Conservation (phyloP, 768 basidiomycete species). For the Podaxis sp. region DNA sequence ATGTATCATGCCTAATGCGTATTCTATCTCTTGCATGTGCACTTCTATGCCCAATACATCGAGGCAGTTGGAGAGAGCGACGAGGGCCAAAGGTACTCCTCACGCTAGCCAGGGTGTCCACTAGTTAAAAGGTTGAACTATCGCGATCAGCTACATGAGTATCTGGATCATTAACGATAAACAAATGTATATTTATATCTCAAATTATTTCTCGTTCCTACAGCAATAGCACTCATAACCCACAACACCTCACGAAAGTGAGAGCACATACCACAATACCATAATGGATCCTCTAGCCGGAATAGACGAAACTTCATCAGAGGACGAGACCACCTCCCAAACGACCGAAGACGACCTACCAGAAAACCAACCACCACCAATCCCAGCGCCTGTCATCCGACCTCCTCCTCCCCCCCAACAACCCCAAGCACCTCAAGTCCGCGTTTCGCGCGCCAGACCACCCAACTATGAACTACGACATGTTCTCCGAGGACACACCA, state of each 20-base stretch:
- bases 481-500: slow-evolving; percentile 71
- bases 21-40: no score
- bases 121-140: no score
- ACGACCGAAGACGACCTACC: slow-evolving; percentile 84
- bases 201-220: neutral
- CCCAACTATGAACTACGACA: slow-evolving; percentile 71
- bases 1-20: no score
- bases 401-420: slow-evolving; percentile 24
- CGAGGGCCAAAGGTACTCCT: no score
- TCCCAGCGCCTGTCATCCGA: slow-evolving; percentile 25
- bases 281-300: slow-evolving; percentile 41
- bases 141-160: neutral
- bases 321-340: slow-evolving; percentile 69
- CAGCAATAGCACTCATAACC: neutral
- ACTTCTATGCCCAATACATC: no score
- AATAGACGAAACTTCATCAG: slow-evolving; percentile 49
- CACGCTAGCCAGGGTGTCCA: no score
- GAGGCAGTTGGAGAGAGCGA: no score
- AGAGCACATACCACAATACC: neutral
- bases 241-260: neutral
- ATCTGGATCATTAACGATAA: neutral
- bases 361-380: slow-evolving; percentile 39
- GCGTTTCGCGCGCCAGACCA: slow-evolving; percentile 2
- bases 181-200: neutral
- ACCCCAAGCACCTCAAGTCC: slow-evolving; percentile 18